These are phyloP conservation scores for Lichina pygmaea DNA, from an alignment of 495 filamentous ascomycete genomes.

Conservation along the genomic window DNA sequence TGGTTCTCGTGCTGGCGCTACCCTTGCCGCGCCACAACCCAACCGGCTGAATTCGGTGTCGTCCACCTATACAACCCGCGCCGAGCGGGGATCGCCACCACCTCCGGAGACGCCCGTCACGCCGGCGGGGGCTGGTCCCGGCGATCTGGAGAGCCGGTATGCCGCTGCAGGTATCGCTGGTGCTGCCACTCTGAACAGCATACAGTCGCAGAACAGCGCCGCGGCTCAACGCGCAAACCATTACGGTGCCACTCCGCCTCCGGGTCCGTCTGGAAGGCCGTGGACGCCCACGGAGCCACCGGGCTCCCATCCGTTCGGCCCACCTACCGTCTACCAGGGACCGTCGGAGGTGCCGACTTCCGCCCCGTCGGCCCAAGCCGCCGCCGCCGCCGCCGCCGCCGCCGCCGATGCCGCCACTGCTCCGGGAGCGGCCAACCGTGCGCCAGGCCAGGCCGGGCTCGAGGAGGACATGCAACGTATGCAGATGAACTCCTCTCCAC, in stretches of 20 bases:
- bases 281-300: slow-evolving; percentile 94
- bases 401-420: slow-evolving; percentile 3
- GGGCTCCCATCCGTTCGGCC: slow-evolving; percentile 68
- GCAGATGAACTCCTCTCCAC: slow-evolving; percentile 59
- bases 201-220: slow-evolving; percentile 64
- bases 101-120: slow-evolving; percentile 78
- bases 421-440: slow-evolving; percentile 7
- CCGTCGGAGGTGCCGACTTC: slow-evolving; percentile 24
- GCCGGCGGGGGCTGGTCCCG: slow-evolving; percentile 33
- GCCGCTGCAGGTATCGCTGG: slow-evolving; percentile 73
- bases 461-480: slow-evolving; percentile 75
- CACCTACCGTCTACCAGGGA: slow-evolving; percentile 82
- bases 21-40: slow-evolving; percentile 12
- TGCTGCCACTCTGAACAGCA: slow-evolving; percentile 45
- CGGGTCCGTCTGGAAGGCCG: slow-evolving; percentile 20
- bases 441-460: slow-evolving; percentile 20
- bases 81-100: slow-evolving; percentile 76
- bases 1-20: neutral
- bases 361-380: slow-evolving; percentile 7
- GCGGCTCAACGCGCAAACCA: slow-evolving; percentile 50
- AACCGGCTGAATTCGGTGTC: slow-evolving; percentile 68
- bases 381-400: slow-evolving; percentile 12
- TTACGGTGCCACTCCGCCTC: slow-evolving; percentile 19
- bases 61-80: slow-evolving; percentile 78
- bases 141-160: slow-evolving; percentile 71